Conservation (phyloP, 805 yeast genomes). For the Gaillardinia entomophila region DNA sequence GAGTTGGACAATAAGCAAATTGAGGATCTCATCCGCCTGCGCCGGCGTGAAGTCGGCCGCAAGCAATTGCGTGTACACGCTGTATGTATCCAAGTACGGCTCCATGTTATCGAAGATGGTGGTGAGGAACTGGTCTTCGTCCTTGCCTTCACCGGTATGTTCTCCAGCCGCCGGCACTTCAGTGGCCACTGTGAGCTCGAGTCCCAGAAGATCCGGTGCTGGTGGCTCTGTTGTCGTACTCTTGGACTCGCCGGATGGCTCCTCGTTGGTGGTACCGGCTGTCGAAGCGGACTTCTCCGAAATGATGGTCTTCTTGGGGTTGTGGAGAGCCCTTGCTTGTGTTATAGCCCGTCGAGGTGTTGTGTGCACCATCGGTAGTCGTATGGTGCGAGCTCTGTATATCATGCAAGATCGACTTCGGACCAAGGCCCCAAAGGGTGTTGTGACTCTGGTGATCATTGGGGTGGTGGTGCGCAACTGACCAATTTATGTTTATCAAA, state of each 20-base stretch:
- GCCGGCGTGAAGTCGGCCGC: slow-evolving; percentile 53
- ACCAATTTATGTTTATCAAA: no score
- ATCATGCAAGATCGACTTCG: no score
- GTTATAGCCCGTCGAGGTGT: no score
- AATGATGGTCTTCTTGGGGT: not conserved
- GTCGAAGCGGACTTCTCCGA: not conserved
- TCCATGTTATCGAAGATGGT: slow-evolving; percentile 52
- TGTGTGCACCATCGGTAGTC: no score
- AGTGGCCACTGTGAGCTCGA: not conserved
- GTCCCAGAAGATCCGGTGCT: not conserved
- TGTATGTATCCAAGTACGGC: slow-evolving; percentile 43
- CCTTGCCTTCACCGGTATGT: slow-evolving; percentile 6
- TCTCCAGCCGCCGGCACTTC: no score
- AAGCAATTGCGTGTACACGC: slow-evolving; percentile 47
- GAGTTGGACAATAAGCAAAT: slow-evolving; percentile 38
- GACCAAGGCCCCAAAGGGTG: no score
- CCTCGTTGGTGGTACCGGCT: not conserved
- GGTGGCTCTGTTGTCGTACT: no score
- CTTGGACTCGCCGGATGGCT: not conserved
- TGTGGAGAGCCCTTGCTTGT: no score
- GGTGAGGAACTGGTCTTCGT: slow-evolving; percentile 33
- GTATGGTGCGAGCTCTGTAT: no score
- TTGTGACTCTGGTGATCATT: no score
- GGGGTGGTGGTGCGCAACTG: no score
- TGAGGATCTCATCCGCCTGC: slow-evolving; percentile 58